These are phyloP conservation scores for Botrytis paeoniae DNA, from an alignment of 2,329 filamentous ascomycete species.

Conservation along the genomic window DNA sequence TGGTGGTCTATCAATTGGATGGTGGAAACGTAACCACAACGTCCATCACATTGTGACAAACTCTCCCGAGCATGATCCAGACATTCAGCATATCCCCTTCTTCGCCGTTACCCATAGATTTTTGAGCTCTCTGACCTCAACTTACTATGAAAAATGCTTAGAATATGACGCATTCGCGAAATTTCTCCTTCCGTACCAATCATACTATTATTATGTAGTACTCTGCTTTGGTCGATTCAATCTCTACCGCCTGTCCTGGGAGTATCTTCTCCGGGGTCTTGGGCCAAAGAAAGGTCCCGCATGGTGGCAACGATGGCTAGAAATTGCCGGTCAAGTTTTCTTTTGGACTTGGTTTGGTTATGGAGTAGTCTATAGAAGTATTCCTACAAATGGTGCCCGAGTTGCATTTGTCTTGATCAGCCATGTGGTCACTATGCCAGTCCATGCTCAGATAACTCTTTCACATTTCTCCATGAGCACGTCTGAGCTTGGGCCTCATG, in stretches of 20 bases:
- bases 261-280: slow-evolving; percentile 67
- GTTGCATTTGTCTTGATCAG: slow-evolving; percentile 75
- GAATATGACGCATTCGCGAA: slow-evolving; percentile 72
- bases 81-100: slow-evolving; percentile 88
- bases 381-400: slow-evolving; percentile 67
- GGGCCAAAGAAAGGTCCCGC: slow-evolving; percentile 73
- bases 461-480: slow-evolving; percentile 95
- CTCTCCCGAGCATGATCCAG: slow-evolving; percentile 89
- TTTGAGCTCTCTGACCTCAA: slow-evolving; percentile 68
- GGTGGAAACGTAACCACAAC: slow-evolving; percentile 98
- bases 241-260: slow-evolving; percentile 78
- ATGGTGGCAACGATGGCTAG: slow-evolving; percentile 81
- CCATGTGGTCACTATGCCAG: slow-evolving; percentile 74
- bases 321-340: slow-evolving; percentile 70
- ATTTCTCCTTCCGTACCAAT: slow-evolving; percentile 68
- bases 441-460: slow-evolving; percentile 87
- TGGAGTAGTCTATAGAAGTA: slow-evolving; percentile 67
- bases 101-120: slow-evolving; percentile 84
- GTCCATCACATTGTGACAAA: slow-evolving; percentile 97
- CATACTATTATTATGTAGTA: slow-evolving; percentile 80
- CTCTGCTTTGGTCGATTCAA: slow-evolving; percentile 83
- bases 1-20: slow-evolving; percentile 85
- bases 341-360: slow-evolving; percentile 92
- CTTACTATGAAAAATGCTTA: slow-evolving; percentile 82
- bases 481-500: slow-evolving; percentile 74